Conservation (phyloP, 108 stramenopile species). For the Ochromonas danica region DNA sequence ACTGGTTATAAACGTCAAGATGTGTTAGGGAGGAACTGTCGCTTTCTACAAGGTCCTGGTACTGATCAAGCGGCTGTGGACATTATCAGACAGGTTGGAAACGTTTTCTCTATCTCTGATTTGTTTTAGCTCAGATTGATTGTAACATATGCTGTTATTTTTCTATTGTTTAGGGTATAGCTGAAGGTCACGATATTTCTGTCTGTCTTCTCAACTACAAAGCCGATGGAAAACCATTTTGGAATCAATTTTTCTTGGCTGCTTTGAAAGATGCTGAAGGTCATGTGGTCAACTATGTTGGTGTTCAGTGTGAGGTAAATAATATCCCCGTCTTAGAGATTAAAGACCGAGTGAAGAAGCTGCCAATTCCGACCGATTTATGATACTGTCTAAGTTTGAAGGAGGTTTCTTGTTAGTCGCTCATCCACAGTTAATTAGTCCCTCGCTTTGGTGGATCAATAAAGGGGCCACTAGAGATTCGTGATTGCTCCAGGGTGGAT, state of each 20-base stretch:
- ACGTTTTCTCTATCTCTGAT: too few relatives aligned
- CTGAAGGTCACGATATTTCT: slow-evolving; percentile 76
- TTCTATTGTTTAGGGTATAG: slow-evolving; percentile 76
- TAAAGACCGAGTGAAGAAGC: slow-evolving; percentile 27
- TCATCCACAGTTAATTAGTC: too few relatives aligned
- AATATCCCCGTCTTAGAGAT: slow-evolving; percentile 25
- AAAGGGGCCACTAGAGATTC: too few relatives aligned
- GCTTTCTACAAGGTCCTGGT: slow-evolving; percentile 86
- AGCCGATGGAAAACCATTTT: slow-evolving; percentile 92
- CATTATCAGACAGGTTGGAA: slow-evolving; percentile 87
- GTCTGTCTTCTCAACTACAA: slow-evolving; percentile 93
- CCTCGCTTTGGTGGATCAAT: too few relatives aligned
- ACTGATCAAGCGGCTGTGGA: slow-evolving; percentile 94
- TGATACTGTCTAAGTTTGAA: too few relatives aligned
- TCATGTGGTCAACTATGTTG: slow-evolving; percentile 91
- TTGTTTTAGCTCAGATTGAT: too few relatives aligned
- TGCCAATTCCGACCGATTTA: not conserved
- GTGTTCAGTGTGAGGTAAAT: slow-evolving; percentile 83
- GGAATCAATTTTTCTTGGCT: slow-evolving; percentile 96
- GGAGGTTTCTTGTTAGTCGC: too few relatives aligned
- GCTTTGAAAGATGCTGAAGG: slow-evolving; percentile 82
- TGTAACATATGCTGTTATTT: too few relatives aligned
- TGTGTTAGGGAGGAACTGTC: slow-evolving; percentile 90
- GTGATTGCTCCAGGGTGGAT: too few relatives aligned
- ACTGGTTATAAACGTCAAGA: slow-evolving; percentile 89